A percentile compares a stretch with the other conserved stretches of the same genome.
These are phyloP conservation scores for Pleurotus salmoneostramineus DNA, from an alignment of 768 basidiomycete genomes.

Conservation along the genomic window DNA sequence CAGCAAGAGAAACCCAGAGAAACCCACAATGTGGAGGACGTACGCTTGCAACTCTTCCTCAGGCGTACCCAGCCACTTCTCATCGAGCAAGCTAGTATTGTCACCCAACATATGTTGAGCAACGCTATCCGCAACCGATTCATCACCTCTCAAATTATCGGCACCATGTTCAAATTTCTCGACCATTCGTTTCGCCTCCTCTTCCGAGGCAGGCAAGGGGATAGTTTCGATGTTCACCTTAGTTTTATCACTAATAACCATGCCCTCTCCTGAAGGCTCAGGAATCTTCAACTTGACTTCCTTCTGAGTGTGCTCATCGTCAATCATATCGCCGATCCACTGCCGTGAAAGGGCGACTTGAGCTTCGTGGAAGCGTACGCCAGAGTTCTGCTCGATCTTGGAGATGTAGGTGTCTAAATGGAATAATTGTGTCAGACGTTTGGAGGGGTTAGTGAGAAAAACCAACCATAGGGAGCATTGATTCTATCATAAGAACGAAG, in stretches of 20 bases:
- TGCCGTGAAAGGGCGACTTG: slow-evolving; percentile 80
- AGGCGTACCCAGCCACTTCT: slow-evolving; percentile 80
- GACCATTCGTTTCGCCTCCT: slow-evolving; percentile 69
- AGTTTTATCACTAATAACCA: slow-evolving; percentile 46
- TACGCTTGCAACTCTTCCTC: slow-evolving; percentile 81
- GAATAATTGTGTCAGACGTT: neutral
- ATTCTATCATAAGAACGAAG: slow-evolving; percentile 89
- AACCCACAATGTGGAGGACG: slow-evolving; percentile 26
- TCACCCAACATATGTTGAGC: slow-evolving; percentile 76
- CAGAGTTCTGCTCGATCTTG: slow-evolving; percentile 68
- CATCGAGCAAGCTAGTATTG: slow-evolving; percentile 57
- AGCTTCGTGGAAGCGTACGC: slow-evolving; percentile 80
- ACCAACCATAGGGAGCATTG: slow-evolving; percentile 66
- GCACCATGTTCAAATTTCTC: slow-evolving; percentile 70
- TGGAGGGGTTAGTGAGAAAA: neutral
- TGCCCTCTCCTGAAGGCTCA: slow-evolving; percentile 43
- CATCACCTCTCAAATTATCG: slow-evolving; percentile 48
- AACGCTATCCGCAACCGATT: slow-evolving; percentile 70
- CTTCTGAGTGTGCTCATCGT: slow-evolving; percentile 35
- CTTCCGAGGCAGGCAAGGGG: slow-evolving; percentile 57
- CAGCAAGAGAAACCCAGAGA: slow-evolving; percentile 10
- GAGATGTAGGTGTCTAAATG: slow-evolving; percentile 43
- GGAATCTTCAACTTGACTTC: slow-evolving; percentile 59
- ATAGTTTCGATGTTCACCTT: slow-evolving; percentile 53
- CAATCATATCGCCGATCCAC: slow-evolving; percentile 53